Evolutionary conservation across 371 early-diverging fungal genomes (phyloP), one percentile per base, ranked within the genome.

Genomic region (Batkoa obscura): DNA sequence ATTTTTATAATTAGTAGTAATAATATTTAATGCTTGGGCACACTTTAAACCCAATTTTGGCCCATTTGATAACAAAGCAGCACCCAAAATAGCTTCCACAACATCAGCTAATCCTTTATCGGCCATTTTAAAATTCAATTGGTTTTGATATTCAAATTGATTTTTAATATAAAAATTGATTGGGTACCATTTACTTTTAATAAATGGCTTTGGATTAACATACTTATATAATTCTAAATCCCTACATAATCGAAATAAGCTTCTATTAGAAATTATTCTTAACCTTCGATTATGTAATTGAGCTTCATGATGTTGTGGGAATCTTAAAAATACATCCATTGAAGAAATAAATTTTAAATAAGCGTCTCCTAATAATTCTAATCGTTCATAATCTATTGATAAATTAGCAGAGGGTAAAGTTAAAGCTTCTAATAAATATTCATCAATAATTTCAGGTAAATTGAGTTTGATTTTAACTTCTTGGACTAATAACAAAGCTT

Each of bases 351-450:
- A 78, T 66, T 96, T 97, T n/a, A 98, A 72, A 57, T 93, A 82
- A 4, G 86, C 79, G 63, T 98, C 98, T 1, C 98, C 98, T 0
- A 97, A 68, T 4, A 86, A 84, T 68, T 98, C 98, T 0, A 98
- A 70, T 3, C 98, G 83, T 67, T 98, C 94, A 61, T 97, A 98
- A 60, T 90, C 75, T 59, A 71, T 74, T 2, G 72, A 74, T 60
- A 76, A 68, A 58, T 69, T 74, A 0, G 90, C 76, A 6, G 81
- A 69, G 0, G 86, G 73, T 0, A 84, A 68, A 0, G 85, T 84
- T 59, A 89, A 78, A 0, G 93, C 94, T 57, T 74, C 69, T 30
- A 83, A 72, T 38, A 90, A 64, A 0, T 73, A 58, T 9, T 66
- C 61, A 42, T 75, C 68, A 2, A 58, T 58, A 3, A 76, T 65